phyloP scores from a whole-genome alignment of 176 grass and related monocot species.

The Otatea glauca region DNA sequence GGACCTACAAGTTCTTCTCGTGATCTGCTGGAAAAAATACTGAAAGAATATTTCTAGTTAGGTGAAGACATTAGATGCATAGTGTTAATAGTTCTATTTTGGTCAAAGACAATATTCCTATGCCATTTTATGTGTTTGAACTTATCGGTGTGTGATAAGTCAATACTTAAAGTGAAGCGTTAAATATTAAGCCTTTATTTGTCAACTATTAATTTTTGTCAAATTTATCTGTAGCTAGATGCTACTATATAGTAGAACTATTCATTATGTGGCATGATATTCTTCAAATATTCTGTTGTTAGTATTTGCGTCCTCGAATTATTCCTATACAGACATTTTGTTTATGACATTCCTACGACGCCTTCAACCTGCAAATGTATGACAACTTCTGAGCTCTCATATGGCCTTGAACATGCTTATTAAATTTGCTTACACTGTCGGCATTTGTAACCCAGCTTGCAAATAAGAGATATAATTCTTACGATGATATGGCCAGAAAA shows the following conservation, averaged over 20 bases:
- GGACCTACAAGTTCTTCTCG: slow-evolving; percentile 51
- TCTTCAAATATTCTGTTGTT: too few species aligned
- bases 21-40: slow-evolving; percentile 31
- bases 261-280: too few species aligned
- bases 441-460: too few species aligned
- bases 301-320: too few species aligned
- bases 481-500: too few species aligned
- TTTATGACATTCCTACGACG: too few species aligned
- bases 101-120: background rate
- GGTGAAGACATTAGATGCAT: slow-evolving; percentile 6
- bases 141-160: background rate
- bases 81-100: background rate
- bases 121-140: background rate
- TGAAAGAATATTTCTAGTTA: background rate
- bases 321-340: too few species aligned
- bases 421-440: too few species aligned
- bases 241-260: background rate
- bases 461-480: too few species aligned
- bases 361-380: too few species aligned
- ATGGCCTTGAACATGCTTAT: too few species aligned
- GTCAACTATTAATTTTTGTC: background rate
- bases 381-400: too few species aligned
- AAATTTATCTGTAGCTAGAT: background rate
- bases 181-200: background rate
- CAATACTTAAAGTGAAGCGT: background rate